Evolutionary conservation across 192 early-diverging fungal species (phyloP).

Genomic region (Backusella australiensis): DNA sequence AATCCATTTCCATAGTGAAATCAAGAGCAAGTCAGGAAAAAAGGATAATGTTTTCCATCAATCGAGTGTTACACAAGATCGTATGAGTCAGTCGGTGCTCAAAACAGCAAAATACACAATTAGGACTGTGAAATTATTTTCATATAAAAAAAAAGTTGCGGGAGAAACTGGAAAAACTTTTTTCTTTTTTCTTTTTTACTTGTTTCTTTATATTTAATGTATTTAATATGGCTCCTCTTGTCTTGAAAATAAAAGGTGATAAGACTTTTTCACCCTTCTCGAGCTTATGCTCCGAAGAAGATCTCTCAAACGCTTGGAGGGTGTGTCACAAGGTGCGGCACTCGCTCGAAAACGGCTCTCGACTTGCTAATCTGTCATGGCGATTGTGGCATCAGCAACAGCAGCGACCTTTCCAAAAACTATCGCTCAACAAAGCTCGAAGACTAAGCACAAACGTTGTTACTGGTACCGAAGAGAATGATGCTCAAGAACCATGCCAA

Average conservation of each 20-base stretch:
- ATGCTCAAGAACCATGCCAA: not conserved
- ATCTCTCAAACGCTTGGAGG: constrained; percentile 75
- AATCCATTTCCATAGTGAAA: too few relatives aligned
- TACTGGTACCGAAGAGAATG: not conserved
- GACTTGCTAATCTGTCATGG: constrained; percentile 85
- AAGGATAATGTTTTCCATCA: too few relatives aligned
- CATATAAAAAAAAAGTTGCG: not conserved
- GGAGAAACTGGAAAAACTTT: not conserved
- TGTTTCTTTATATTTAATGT: not conserved
- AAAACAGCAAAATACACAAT: not conserved
- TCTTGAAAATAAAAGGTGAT: constrained; percentile 72
- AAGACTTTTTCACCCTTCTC: constrained; percentile 73
- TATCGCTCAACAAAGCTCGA: not conserved
- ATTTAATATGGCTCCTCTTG: constrained; percentile 59
- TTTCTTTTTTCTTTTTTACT: not conserved
- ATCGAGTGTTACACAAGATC: too few relatives aligned
- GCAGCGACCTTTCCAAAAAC: not conserved
- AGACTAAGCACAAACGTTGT: not conserved
- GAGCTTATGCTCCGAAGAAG: constrained; percentile 70
- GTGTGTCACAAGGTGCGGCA: constrained; percentile 87
- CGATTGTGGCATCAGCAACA: constrained; percentile 66
- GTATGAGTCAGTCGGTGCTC: too few relatives aligned
- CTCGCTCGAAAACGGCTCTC: constrained; percentile 76
- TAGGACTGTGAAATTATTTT: not conserved
- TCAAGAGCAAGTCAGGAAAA: too few relatives aligned